These are phyloP conservation scores for Pseudogymnoascus sp. DNA, from an alignment of 2,329 filamentous ascomycete species.

Conservation along the genomic window DNA sequence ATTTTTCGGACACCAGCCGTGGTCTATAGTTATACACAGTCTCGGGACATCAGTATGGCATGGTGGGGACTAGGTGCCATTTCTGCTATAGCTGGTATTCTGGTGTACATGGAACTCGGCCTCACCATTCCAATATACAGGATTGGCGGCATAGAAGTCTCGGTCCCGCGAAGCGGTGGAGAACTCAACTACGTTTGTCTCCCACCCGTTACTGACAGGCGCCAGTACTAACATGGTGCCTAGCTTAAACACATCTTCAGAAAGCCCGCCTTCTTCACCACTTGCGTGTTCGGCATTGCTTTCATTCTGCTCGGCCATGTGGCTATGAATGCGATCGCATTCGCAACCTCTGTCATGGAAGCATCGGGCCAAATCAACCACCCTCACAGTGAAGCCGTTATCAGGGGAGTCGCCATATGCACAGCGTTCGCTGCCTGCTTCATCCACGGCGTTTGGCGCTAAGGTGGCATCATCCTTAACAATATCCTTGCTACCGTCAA, in stretches of 20 bases:
- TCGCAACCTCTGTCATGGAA: slow-evolving; percentile 34
- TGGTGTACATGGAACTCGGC: slow-evolving; percentile 36
- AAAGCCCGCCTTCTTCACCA: slow-evolving; percentile 30
- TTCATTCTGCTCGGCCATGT: slow-evolving; percentile 35
- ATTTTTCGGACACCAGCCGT: slow-evolving; percentile 13
- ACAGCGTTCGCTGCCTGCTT: slow-evolving; percentile 36
- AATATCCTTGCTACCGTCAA: slow-evolving; percentile 44
- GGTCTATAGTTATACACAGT: slow-evolving; percentile 12
- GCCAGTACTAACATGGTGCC: not conserved
- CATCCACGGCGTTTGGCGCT: slow-evolving; percentile 39
- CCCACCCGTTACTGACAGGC: not conserved
- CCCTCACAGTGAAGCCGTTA: slow-evolving; percentile 20
- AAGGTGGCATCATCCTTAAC: slow-evolving; percentile 42
- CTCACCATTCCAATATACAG: slow-evolving; percentile 37
- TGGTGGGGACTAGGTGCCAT: slow-evolving; percentile 15
- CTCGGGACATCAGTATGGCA: slow-evolving; percentile 12
- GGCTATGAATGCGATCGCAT: slow-evolving; percentile 39
- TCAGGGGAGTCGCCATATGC: slow-evolving; percentile 40
- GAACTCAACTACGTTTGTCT: slow-evolving; percentile 38
- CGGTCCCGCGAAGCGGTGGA: slow-evolving; percentile 37
- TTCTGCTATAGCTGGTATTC: slow-evolving; percentile 11
- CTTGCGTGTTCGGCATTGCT: slow-evolving; percentile 34
- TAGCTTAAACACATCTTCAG: slow-evolving; percentile 35
- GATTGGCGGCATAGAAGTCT: slow-evolving; percentile 31
- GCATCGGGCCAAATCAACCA: slow-evolving; percentile 27